These are phyloP conservation scores for Skeletonema costatum DNA, from an alignment of 108 stramenopile species.

Conservation along the genomic window DNA sequence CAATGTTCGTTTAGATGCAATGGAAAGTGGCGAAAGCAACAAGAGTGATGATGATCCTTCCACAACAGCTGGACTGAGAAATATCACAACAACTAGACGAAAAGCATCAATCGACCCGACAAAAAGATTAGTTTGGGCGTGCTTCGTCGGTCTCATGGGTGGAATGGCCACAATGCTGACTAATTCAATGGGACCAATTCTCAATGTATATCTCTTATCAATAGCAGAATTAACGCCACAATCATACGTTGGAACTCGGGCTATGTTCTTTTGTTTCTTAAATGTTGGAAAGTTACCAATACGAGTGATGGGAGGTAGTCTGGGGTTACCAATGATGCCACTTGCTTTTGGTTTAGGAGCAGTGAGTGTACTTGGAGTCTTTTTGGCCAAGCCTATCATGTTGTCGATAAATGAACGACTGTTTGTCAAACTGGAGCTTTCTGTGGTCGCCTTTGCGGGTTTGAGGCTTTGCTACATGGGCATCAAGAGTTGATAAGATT, in stretches of 20 bases:
- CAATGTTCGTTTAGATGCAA: neutral
- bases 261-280: constrained; percentile 66
- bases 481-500: neutral
- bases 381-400: constrained; percentile 64
- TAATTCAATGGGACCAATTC: constrained; percentile 62
- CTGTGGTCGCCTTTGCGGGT: constrained; percentile 58
- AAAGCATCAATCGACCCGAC: neutral
- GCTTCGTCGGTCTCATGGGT: constrained; percentile 50
- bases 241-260: constrained; percentile 58
- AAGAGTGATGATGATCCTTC: neutral
- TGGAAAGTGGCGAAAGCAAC: constrained; percentile 11
- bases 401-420: constrained; percentile 47
- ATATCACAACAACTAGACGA: neutral
- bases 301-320: constrained; percentile 50
- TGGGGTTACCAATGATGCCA: constrained; percentile 52
- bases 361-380: constrained; percentile 48
- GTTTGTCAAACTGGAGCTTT: constrained; percentile 54
- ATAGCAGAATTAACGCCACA: constrained; percentile 50
- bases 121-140: constrained; percentile 39
- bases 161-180: constrained; percentile 59
- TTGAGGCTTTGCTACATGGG: constrained; percentile 56
- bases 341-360: constrained; percentile 40
- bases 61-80: neutral
- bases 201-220: constrained; percentile 58
- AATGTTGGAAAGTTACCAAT: constrained; percentile 56